These are phyloP conservation scores for Pyrenula aspistea DNA, from an alignment of 495 filamentous ascomycete species.

Conservation along the genomic window DNA sequence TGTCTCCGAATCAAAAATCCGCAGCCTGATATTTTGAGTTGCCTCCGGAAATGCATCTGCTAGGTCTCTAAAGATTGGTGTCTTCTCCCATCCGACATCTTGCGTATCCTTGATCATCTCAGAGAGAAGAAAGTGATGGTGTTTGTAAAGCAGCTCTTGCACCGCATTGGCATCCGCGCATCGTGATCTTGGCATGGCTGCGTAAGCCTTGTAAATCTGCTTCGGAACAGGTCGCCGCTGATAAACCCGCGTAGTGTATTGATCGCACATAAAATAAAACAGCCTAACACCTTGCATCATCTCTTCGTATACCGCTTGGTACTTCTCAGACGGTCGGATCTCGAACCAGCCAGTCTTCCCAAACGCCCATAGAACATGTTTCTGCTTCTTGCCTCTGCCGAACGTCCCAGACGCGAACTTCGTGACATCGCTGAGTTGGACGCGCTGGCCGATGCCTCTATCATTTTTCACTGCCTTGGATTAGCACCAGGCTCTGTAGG, in stretches of 20 bases:
- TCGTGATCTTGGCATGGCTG: background rate
- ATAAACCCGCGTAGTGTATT: constrained; percentile 8
- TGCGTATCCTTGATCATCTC: constrained; percentile 46
- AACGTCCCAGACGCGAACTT: constrained; percentile 61
- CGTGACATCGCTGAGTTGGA: constrained; percentile 51
- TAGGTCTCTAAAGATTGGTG: constrained; percentile 39
- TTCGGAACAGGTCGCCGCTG: background rate
- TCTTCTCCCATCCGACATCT: constrained; percentile 41
- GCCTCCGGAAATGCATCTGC: constrained; percentile 32
- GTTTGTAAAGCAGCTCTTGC: constrained; percentile 36
- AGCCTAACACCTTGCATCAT: constrained; percentile 60
- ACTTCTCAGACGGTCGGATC: constrained; percentile 49
- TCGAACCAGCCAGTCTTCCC: constrained; percentile 73
- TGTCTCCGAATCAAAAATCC: constrained; percentile 8
- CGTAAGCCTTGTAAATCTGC: background rate
- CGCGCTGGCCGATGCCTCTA: constrained; percentile 18
- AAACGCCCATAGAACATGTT: constrained; percentile 54
- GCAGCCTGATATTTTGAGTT: background rate
- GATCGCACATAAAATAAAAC: constrained; percentile 54
- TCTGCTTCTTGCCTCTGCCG: constrained; percentile 36
- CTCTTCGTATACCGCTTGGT: constrained; percentile 45
- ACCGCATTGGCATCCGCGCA: constrained; percentile 36
- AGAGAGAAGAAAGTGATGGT: constrained; percentile 41
- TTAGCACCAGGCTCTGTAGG: background rate
- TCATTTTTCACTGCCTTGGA: background rate